Evolutionary conservation across 1,139 yeast genomes (phyloP), one percentile per base, ranked within the genome.

Genomic region (Diutina sp.): DNA sequence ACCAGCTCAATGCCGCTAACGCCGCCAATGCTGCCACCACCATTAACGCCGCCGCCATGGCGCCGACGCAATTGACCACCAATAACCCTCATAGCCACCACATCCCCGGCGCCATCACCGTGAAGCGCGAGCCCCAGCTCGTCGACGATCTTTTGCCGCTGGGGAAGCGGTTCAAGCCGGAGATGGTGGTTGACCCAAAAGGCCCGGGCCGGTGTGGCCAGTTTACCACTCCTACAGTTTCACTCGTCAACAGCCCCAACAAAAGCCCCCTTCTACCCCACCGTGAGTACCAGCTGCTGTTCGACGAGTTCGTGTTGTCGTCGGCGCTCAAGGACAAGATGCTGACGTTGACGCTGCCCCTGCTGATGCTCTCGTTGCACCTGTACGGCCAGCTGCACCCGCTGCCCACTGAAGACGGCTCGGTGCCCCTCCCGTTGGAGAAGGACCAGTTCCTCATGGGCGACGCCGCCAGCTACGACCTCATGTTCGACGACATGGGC

Each of bases 201-300:
- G 51, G 29, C 11, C 29, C n/a, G 18, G 46, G 38, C 53, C 53
- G 29, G 44, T 30, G 30, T 35, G 53, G 44, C 44, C 41, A 30
- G 32, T 32, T 32, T 50, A 50, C 44, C 53, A 50, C 53, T 38
- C 53, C 53, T n/a, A 16, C 53, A 50, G 53, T 50, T 50, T 50
- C 53, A 32, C 53, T 32, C 53, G 53, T 18, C 53, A 50, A 35
- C 41, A 50, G 41, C 32, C 53, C 53, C 16, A 50, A 50, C 53
- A 50, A 50, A 38, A 50, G 53, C 44, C 53, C 53, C 28, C 53
- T 50, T 16, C 53, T 50, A 29, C 53, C 53, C 14, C 30, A 30
- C 21, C 18, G 53, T 16, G 53, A 29, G n/a, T 50, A 28, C 32
- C 48, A 30, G n/a, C 28, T 12, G 14, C 44, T n/a, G 38, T 16